Evolutionary conservation across 2,329 filamentous ascomycete species (phyloP).

Genomic region (Ustilaginoidea virens): DNA sequence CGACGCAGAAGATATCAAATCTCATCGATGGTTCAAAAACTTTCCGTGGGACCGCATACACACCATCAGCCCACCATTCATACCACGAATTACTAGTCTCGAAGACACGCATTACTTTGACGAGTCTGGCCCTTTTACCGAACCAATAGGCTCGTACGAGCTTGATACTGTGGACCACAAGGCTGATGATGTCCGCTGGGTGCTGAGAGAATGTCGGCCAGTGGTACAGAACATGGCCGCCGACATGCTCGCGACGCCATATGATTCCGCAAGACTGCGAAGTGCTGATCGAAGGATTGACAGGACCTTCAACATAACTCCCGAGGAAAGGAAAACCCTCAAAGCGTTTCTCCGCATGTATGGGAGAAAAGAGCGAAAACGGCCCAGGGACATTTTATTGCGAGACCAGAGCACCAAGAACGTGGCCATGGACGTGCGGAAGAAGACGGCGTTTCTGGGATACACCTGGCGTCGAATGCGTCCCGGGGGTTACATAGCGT

Average conservation of each 20-base stretch:
- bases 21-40: constrained; percentile 70
- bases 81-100: constrained; percentile 52
- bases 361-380: constrained; percentile 53
- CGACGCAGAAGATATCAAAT: constrained; percentile 80
- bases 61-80: constrained; percentile 56
- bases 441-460: constrained; percentile 70
- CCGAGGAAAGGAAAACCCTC: constrained; percentile 24
- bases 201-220: constrained; percentile 23
- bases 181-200: constrained; percentile 14
- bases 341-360: constrained; percentile 35
- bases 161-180: constrained; percentile 16
- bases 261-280: constrained; percentile 31
- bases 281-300: constrained; percentile 34
- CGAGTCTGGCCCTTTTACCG: constrained; percentile 57
- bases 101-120: constrained; percentile 87
- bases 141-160: constrained; percentile 35
- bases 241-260: constrained; percentile 29
- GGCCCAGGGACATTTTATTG: constrained; percentile 72
- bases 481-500: constrained; percentile 15
- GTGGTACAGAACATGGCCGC: constrained; percentile 27
- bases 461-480: constrained; percentile 61
- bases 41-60: constrained; percentile 68
- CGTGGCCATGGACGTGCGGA: constrained; percentile 64
- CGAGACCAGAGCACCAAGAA: constrained; percentile 53
- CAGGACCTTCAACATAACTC: constrained; percentile 16